A percentile compares a stretch with the other conserved stretches of the same genome.
These are phyloP conservation scores for Conticribra guillardii DNA, from an alignment of 108 stramenopile genomes.

Conservation along the genomic window DNA sequence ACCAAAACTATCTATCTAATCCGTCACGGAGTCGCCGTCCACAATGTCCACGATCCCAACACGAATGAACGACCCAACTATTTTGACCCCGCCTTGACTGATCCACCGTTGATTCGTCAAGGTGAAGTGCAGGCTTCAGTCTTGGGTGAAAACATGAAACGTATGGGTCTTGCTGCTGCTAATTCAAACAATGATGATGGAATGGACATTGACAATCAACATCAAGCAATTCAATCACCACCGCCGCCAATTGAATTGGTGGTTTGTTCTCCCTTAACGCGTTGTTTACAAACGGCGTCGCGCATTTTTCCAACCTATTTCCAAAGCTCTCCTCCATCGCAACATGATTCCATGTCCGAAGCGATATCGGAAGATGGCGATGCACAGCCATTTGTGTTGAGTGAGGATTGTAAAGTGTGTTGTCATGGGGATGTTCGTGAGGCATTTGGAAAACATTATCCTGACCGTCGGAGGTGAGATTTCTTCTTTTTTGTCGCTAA, in stretches of 20 bases:
- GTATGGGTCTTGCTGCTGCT: conserved; percentile 20
- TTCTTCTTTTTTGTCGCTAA: not conserved
- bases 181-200: conserved; percentile 7
- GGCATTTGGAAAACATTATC: conserved; percentile 79
- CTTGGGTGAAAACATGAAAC: conserved; percentile 36
- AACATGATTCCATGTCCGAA: not conserved
- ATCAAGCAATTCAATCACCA: not conserved
- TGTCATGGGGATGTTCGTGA: conserved; percentile 72
- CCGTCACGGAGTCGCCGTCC: conserved; percentile 76
- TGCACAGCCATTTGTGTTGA: conserved; percentile 10
- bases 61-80: conserved; percentile 53
- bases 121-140: conserved; percentile 64
- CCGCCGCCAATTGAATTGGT: conserved; percentile 42
- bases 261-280: conserved; percentile 62
- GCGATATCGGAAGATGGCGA: not conserved
- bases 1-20: conserved; percentile 67
- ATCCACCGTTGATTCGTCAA: conserved; percentile 65
- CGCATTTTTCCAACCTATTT: conserved; percentile 61
- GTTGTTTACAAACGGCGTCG: conserved; percentile 79
- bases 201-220: too few species aligned
- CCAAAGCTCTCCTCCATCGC: not conserved
- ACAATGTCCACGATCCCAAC: conserved; percentile 60
- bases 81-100: conserved; percentile 52
- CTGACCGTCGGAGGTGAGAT: conserved; percentile 55
- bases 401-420: conserved; percentile 37